phyloP scores from a whole-genome alignment of 208 protist genomes.

The Naegleria lovaniensis region DNA sequence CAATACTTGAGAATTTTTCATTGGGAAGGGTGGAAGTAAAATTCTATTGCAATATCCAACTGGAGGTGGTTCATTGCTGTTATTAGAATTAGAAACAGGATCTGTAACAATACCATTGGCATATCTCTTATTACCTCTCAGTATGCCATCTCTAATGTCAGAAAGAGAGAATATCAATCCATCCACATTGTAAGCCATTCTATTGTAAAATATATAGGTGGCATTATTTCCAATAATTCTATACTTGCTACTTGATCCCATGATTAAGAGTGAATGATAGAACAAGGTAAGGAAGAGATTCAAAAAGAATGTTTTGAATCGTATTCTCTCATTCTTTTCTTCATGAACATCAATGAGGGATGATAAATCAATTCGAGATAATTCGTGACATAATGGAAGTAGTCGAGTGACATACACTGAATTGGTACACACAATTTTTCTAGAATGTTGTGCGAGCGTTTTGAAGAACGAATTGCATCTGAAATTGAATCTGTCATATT shows the following conservation, averaged over 20 bases:
- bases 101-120: not conserved
- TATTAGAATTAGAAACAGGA: not conserved
- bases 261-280: not conserved
- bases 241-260: not conserved
- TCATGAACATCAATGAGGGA: not conserved
- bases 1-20: not conserved
- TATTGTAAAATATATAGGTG: not conserved
- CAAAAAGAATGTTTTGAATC: not conserved
- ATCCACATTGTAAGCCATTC: not conserved
- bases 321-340: not conserved
- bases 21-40: not conserved
- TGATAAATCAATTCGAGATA: slow-evolving; percentile 3
- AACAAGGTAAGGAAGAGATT: not conserved
- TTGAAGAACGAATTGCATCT: not conserved
- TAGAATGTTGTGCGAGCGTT: not conserved
- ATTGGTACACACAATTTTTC: not conserved
- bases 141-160: slow-evolving; percentile 13
- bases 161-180: not conserved
- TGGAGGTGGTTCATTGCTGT: not conserved
- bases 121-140: slow-evolving; percentile 9
- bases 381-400: not conserved
- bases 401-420: not conserved
- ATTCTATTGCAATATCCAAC: not conserved
- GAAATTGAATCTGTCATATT: not conserved
- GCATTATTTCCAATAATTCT: not conserved